phyloP scores from a whole-genome alignment of 179 eudicot genomes.

The Gypsophila paniculata region DNA sequence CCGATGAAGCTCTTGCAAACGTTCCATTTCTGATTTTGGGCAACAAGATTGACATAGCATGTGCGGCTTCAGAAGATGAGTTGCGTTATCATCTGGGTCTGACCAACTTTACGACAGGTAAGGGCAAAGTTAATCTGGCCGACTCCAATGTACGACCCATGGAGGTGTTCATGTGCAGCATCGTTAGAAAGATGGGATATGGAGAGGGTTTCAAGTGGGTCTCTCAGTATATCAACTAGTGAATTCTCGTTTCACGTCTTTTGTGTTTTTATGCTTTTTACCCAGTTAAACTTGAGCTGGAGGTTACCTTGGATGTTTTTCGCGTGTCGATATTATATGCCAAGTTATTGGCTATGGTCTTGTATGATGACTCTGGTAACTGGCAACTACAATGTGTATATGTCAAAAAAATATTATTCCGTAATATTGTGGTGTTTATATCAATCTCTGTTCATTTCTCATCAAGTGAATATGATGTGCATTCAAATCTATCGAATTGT shows the following conservation, averaged over 20 bases:
- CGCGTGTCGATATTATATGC: constrained; percentile 11
- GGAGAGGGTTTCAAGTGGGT: constrained; percentile 89
- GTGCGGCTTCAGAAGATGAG: constrained; percentile 87
- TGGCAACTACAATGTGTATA: neutral
- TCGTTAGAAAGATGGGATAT: constrained; percentile 79
- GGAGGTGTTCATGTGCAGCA: constrained; percentile 90
- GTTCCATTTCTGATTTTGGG: constrained; percentile 77
- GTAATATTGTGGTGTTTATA: constrained; percentile 5
- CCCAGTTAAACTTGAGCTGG: constrained; percentile 25
- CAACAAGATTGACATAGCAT: constrained; percentile 80
- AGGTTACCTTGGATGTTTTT: constrained; percentile 14
- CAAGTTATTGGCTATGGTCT: constrained; percentile 12
- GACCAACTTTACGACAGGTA: constrained; percentile 63
- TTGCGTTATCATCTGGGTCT: constrained; percentile 60
- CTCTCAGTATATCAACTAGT: constrained; percentile 61
- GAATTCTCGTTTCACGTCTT: neutral
- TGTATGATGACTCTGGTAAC: constrained; percentile 20
- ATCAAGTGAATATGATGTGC: constrained; percentile 3
- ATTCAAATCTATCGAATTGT: neutral
- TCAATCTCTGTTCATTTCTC: neutral
- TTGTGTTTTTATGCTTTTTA: constrained; percentile 9
- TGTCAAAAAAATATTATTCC: neutral
- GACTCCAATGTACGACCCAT: constrained; percentile 70
- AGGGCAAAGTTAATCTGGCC: constrained; percentile 68
- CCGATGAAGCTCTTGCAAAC: constrained; percentile 66